Base-by-base conservation (phyloP, 78 protist genomes). In the Dictyostelium brefeldianum region DNA sequence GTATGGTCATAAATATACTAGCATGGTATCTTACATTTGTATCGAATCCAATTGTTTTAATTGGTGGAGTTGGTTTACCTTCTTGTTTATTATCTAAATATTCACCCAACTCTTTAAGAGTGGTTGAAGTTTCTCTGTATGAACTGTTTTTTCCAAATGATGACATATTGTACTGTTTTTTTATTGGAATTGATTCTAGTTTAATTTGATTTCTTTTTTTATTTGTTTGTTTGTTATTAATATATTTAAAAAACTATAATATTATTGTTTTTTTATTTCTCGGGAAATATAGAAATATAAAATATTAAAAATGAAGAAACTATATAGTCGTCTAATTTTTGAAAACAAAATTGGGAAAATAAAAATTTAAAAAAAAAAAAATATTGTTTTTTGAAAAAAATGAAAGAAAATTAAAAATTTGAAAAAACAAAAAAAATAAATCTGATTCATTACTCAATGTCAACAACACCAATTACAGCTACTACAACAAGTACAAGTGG, bases 71-170 rank as follows among this genome's bases (percentile, higher is more conserved):
- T 62, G 70, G 36, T 62, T 62, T 62, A 25, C 70, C 70, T 17
- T 62, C 70, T 25, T 62, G 70, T 25, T 62, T 62, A 57, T 27
- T 57, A 62, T 62, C 70, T 62, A 62, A 62, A 62, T 25, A 62
- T 6, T 62, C 70, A 62, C 70, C 70, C 41, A 62, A 62, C 31
- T 62, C 70, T 62, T 62, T 62, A 11, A 62, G 70, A 62, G 70
- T 25, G 22, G 70, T 31, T 11, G 43, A 29, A 10, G 70, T 22
- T 5, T 62, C 70, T 22, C 70, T 62, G 22, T 62, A 62, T 62
- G 70, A 62, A 25, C 70, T 62, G 27, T 62, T 62, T 31, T 62
- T 62, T 25, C 70, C 70, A 62, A 62, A 62, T 9, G 70, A 62
- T 62, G 70, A 62, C 70, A 62, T 62, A n/a, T 36, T 59, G 27